Evolutionary conservation across 2,329 filamentous ascomycete species (phyloP).

Genomic region (Acarospora socialis): DNA sequence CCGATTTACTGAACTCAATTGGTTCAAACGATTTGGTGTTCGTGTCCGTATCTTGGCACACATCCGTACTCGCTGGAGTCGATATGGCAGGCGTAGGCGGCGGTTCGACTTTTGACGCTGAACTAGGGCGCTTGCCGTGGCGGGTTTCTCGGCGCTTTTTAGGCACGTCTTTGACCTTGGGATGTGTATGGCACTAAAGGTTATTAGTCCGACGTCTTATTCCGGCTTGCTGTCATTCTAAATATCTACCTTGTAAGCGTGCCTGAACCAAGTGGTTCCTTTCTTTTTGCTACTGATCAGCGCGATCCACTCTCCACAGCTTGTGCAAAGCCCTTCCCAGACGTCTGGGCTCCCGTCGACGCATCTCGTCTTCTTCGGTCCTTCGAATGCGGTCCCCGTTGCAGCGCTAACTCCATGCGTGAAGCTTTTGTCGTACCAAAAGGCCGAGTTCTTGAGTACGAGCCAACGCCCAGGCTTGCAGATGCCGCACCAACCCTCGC

Average conservation of each 20-base stretch:
- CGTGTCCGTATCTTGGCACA: neutral
- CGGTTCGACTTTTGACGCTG: conserved; percentile 11
- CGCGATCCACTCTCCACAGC: conserved; percentile 21
- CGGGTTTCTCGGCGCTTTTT: conserved; percentile 52
- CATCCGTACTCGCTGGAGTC: neutral
- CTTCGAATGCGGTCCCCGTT: conserved; percentile 64
- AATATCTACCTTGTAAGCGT: conserved; percentile 63
- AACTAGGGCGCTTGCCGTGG: conserved; percentile 32
- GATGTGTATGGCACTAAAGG: conserved; percentile 59
- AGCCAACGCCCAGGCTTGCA: conserved; percentile 79
- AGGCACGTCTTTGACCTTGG: conserved; percentile 56
- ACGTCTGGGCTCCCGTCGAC: conserved; percentile 60
- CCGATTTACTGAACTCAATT: neutral
- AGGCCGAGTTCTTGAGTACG: conserved; percentile 78
- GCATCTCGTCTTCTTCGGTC: conserved; percentile 58
- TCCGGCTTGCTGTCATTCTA: too few species aligned
- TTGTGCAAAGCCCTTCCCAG: conserved; percentile 27
- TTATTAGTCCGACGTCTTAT: too few species aligned
- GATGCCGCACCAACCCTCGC: conserved; percentile 79
- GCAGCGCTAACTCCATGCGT: conserved; percentile 75
- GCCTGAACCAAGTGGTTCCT: conserved; percentile 82
- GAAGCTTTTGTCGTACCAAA: conserved; percentile 89
- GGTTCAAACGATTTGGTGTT: too few species aligned
- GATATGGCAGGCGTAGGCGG: conserved; percentile 1
- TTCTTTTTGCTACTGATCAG: conserved; percentile 66